Percentiles rank a stretch among this genome's conserved stretches.
Evolutionary conservation across 139 green algal genomes (phyloP).

Genomic region (Microglena sp.): DNA sequence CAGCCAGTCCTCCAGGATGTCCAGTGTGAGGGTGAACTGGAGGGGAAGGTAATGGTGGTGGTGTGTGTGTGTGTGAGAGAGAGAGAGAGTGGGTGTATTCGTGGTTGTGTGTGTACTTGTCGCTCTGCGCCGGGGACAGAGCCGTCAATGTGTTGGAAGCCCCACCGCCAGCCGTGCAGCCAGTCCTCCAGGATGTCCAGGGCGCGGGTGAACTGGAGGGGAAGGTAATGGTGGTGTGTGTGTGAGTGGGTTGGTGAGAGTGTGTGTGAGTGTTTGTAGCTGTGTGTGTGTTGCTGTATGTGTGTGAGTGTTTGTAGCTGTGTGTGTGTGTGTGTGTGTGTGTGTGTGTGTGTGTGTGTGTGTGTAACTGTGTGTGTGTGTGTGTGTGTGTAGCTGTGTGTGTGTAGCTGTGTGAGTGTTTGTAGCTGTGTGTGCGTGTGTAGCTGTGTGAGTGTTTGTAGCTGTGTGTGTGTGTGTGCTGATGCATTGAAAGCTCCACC

Average conservation of each 20-base stretch:
- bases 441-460: not conserved
- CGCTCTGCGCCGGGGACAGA: constrained; percentile 18
- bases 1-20: constrained; percentile 42
- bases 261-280: too few species aligned
- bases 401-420: too few species aligned
- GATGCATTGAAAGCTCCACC: constrained; percentile 43
- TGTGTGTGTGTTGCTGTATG: not conserved
- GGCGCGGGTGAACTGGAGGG: constrained; percentile 29
- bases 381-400: not conserved
- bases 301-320: too few species aligned
- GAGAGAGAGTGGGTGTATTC: not conserved
- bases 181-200: constrained; percentile 45
- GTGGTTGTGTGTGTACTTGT: too few species aligned
- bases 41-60: too few species aligned
- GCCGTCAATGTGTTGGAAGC: constrained; percentile 56
- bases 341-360: too few species aligned
- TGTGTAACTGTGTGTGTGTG: too few species aligned
- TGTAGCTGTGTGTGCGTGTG: too few species aligned
- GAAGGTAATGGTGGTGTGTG: not conserved
- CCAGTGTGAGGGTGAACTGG: constrained; percentile 23
- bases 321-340: too few species aligned
- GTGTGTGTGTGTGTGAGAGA: too few species aligned
- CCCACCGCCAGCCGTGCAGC: constrained; percentile 18
- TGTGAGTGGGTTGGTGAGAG: not conserved
- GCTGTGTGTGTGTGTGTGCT: too few species aligned